phyloP scores from a whole-genome alignment of 2,329 filamentous ascomycete genomes.

The Pestalotiopsis sp. region DNA sequence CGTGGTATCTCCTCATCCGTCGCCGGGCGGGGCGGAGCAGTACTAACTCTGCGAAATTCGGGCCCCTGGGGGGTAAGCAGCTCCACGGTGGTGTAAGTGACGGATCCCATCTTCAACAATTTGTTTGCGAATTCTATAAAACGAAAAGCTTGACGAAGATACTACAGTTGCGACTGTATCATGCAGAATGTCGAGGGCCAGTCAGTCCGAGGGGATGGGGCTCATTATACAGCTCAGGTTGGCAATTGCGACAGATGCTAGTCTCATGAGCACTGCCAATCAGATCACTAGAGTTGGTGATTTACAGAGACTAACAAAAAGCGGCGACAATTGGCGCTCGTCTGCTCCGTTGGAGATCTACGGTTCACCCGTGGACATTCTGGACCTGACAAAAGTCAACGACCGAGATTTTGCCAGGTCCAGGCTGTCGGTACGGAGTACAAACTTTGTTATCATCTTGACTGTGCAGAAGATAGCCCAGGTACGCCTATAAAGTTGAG shows the following conservation, averaged over 20 bases:
- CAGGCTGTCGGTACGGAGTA: no score
- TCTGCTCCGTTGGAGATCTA: neutral
- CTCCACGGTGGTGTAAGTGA: constrained; percentile 38
- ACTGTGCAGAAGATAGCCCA: no score
- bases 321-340: neutral
- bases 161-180: no score
- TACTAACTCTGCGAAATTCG: constrained; percentile 45
- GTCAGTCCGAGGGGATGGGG: neutral
- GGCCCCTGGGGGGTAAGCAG: constrained; percentile 46
- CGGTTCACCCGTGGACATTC: neutral
- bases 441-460: no score
- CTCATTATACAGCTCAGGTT: no score
- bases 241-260: no score
- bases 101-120: constrained; percentile 12
- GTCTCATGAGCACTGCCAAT: neutral
- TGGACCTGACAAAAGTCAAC: no score
- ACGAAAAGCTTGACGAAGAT: no score
- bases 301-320: neutral
- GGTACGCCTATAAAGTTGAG: no score
- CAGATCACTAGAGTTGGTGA: neutral
- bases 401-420: no score
- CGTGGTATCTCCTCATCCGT: constrained; percentile 46
- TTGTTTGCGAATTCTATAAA: no score
- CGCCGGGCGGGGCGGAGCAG: constrained; percentile 40
- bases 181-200: neutral